Evolutionary conservation across 305 asterid species (phyloP).

Genomic region (Nicotiana rustica): DNA sequence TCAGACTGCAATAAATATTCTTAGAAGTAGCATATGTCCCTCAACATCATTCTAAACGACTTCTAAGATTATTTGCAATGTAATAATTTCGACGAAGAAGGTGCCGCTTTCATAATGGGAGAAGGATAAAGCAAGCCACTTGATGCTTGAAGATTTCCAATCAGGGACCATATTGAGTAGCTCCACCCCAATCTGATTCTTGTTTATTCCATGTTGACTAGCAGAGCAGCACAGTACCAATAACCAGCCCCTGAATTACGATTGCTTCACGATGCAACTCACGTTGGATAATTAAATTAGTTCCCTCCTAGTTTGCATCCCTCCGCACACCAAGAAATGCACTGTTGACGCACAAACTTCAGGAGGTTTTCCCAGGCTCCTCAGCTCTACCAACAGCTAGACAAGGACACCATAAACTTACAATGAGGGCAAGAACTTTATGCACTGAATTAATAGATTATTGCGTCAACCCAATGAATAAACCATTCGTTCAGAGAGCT

Average conservation of each 20-base stretch:
- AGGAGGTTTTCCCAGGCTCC: background rate
- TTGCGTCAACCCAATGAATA: slow-evolving; percentile 60
- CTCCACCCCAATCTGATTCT: slow-evolving; percentile 6
- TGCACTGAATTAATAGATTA: background rate
- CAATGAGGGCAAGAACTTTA: background rate
- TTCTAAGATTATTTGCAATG: background rate
- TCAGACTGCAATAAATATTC: background rate
- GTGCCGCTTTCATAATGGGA: background rate
- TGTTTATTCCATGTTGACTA: background rate
- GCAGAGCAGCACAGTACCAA: slow-evolving; percentile 17
- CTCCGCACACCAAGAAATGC: background rate
- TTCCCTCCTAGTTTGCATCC: slow-evolving; percentile 27
- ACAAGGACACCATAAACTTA: background rate
- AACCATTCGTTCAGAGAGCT: slow-evolving; percentile 82
- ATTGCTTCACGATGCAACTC: background rate
- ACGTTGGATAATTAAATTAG: background rate
- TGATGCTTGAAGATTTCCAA: slow-evolving; percentile 20
- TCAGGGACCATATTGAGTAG: background rate
- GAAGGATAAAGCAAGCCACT: background rate
- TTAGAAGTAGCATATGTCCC: background rate
- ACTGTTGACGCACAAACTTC: background rate
- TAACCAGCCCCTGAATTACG: background rate
- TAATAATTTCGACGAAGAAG: background rate
- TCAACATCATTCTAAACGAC: background rate
- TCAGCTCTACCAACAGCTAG: slow-evolving; percentile 7